Evolutionary conservation across 805 yeast genomes (phyloP).

Genomic region (Millerago galiae): DNA sequence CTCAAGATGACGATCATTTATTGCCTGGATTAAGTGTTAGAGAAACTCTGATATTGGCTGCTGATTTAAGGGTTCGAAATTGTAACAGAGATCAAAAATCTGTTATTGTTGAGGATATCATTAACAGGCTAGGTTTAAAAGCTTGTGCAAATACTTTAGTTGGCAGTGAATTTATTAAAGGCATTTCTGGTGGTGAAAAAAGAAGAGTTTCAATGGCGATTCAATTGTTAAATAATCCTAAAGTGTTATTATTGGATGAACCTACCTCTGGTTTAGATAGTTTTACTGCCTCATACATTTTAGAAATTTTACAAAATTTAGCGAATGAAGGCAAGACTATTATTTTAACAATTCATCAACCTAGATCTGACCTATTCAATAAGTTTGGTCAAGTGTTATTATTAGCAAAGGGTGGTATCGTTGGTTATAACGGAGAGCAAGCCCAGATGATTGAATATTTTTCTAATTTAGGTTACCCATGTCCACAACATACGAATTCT

Average conservation of each 20-base stretch:
- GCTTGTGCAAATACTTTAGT: slow-evolving; percentile 74
- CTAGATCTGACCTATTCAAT: slow-evolving; percentile 61
- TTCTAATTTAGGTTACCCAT: slow-evolving; percentile 38
- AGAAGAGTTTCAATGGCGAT: slow-evolving; percentile 79
- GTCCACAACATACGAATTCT: slow-evolving; percentile 58
- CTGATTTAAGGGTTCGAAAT: slow-evolving; percentile 54
- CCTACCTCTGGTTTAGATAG: slow-evolving; percentile 89
- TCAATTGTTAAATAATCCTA: slow-evolving; percentile 69
- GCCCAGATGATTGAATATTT: slow-evolving; percentile 44
- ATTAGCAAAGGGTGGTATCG: slow-evolving; percentile 71
- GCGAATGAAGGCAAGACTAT: slow-evolving; percentile 64
- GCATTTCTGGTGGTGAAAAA: slow-evolving; percentile 80
- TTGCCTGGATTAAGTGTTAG: slow-evolving; percentile 67
- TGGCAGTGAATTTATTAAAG: slow-evolving; percentile 57
- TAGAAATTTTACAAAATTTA: slow-evolving; percentile 52
- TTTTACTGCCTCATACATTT: slow-evolving; percentile 66
- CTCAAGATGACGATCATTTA: slow-evolving; percentile 76
- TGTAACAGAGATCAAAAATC: slow-evolving; percentile 36
- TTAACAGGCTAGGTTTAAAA: slow-evolving; percentile 57
- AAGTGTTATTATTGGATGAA: slow-evolving; percentile 70
- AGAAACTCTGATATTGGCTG: slow-evolving; percentile 72
- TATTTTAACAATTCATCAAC: slow-evolving; percentile 79
- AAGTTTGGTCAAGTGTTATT: slow-evolving; percentile 68
- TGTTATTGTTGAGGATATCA: slow-evolving; percentile 46
- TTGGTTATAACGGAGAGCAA: slow-evolving; percentile 65